These are phyloP conservation scores for Lasiosphaeris hirsuta DNA, from an alignment of 495 filamentous ascomycete genomes.

Conservation along the genomic window DNA sequence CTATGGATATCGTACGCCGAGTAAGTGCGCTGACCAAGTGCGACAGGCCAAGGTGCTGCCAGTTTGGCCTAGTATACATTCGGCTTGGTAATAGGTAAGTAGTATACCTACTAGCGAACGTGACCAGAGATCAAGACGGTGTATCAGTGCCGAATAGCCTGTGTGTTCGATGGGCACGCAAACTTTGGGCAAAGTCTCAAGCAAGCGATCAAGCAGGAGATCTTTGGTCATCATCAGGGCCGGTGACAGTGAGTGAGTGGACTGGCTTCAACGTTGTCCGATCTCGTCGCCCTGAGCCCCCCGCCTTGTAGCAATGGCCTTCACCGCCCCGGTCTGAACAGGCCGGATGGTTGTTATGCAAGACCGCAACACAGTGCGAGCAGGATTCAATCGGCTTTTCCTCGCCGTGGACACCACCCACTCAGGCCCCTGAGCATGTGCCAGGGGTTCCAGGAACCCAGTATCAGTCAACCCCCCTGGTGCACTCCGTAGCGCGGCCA, in stretches of 20 bases:
- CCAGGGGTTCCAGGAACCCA: constrained; percentile 19
- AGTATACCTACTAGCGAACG: too few relatives aligned
- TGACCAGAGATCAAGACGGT: too few relatives aligned
- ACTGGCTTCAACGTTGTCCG: constrained; percentile 16
- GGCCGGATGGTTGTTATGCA: constrained; percentile 25
- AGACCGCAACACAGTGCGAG: constrained; percentile 13
- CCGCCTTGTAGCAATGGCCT: constrained; percentile 2
- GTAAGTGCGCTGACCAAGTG: too few relatives aligned
- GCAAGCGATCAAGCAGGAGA: constrained; percentile 5
- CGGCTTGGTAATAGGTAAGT: too few relatives aligned
- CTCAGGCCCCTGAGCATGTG: constrained; percentile 5
- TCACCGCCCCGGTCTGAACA: constrained; percentile 17
- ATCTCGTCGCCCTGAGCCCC: background rate
- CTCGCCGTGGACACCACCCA: constrained; percentile 1
- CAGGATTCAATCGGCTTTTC: constrained; percentile 15
- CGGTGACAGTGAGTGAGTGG: background rate
- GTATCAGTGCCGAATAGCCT: background rate
- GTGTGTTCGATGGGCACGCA: background rate
- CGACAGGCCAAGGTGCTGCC: too few relatives aligned
- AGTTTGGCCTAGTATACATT: too few relatives aligned
- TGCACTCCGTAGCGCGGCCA: constrained; percentile 12
- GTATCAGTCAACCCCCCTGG: constrained; percentile 12
- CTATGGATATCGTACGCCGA: too few relatives aligned
- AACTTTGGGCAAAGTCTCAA: background rate
- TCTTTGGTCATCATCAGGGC: background rate